Conservation (phyloP, 352 stramenopile species). For the Phytophthora pini region DNA sequence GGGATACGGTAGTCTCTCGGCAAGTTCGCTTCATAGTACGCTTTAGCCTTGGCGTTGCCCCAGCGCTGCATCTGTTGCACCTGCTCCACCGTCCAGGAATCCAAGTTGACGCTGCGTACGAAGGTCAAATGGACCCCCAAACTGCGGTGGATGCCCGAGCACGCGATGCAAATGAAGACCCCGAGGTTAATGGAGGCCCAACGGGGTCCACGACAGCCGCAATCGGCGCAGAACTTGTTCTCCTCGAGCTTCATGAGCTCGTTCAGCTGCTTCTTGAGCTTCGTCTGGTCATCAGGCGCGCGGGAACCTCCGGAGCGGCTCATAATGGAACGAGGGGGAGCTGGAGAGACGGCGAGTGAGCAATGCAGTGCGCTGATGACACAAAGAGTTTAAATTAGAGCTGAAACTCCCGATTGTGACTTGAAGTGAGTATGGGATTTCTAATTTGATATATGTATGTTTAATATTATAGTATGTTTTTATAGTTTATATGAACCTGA, state of each 20-base stretch:
- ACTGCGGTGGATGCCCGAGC: constrained; percentile 93
- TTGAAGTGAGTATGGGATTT: constrained; percentile 27
- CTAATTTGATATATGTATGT: not conserved
- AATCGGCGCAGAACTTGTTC: constrained; percentile 93
- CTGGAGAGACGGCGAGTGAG: constrained; percentile 19
- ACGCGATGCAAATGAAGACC: constrained; percentile 96
- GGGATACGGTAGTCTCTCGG: constrained; percentile 79
- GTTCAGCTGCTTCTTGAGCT: constrained; percentile 90
- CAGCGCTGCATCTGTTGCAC: constrained; percentile 92
- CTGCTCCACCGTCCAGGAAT: constrained; percentile 94
- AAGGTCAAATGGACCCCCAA: constrained; percentile 94
- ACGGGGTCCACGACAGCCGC: constrained; percentile 83
- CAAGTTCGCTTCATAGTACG: constrained; percentile 89
- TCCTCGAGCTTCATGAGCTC: constrained; percentile 92
- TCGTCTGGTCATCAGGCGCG: constrained; percentile 80
- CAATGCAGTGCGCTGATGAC: not conserved
- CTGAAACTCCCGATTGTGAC: constrained; percentile 24
- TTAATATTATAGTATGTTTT: too few species aligned
- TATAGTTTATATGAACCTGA: too few species aligned
- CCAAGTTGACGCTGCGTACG: constrained; percentile 93
- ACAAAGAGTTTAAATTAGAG: constrained; percentile 20
- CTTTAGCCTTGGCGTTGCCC: constrained; percentile 91
- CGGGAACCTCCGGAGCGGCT: constrained; percentile 47
- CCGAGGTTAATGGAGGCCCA: constrained; percentile 95
- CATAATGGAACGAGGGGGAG: constrained; percentile 38